These are phyloP conservation scores for Spathaspora sp. DNA, from an alignment of 805 yeast species.

Conservation along the genomic window DNA sequence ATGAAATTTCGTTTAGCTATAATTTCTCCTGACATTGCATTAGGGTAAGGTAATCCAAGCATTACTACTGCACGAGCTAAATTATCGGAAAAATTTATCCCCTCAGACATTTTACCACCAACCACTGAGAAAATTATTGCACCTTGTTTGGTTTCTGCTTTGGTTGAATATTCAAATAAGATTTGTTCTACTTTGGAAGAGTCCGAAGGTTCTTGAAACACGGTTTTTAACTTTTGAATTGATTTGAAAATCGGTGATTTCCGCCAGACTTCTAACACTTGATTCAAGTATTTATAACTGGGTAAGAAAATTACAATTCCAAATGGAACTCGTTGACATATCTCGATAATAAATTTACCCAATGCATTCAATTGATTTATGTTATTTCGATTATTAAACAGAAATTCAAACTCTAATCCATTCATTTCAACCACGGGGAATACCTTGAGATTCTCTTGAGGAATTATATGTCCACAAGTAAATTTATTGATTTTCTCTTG, in stretches of 20 bases:
- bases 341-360: constrained; percentile 45
- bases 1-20: constrained; percentile 67
- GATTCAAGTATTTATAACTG: constrained; percentile 67
- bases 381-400: constrained; percentile 60
- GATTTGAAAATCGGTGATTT: constrained; percentile 21
- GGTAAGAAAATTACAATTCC: constrained; percentile 86
- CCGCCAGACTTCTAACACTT: constrained; percentile 55
- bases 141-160: constrained; percentile 34
- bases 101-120: constrained; percentile 91
- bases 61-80: constrained; percentile 84
- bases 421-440: constrained; percentile 40
- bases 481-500: constrained; percentile 45
- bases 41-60: constrained; percentile 90
- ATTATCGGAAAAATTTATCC: constrained; percentile 84
- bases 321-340: constrained; percentile 50
- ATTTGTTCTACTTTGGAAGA: constrained; percentile 41
- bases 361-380: constrained; percentile 42
- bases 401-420: constrained; percentile 51
- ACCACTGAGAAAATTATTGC: constrained; percentile 80
- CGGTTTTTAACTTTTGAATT: constrained; percentile 38
- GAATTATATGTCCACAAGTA: constrained; percentile 83
- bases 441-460: constrained; percentile 61
- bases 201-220: constrained; percentile 55
- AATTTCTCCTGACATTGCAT: constrained; percentile 75
- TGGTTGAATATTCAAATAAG: constrained; percentile 47